Base-by-base conservation (phyloP, 148 eudicot genomes). In the Vaccinium darrowii region DNA sequence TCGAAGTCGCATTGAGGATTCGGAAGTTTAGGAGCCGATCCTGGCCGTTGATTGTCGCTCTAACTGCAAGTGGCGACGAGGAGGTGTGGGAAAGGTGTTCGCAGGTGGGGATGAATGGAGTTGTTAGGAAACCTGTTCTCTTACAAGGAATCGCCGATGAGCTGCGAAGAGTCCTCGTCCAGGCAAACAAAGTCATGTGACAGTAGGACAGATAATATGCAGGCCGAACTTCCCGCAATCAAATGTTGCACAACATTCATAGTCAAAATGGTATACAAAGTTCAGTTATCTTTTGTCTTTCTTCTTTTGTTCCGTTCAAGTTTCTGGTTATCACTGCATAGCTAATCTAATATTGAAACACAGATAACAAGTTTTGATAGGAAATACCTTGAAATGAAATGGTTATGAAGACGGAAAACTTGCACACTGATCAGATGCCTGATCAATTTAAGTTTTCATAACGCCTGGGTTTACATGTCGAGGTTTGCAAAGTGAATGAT, bases 41-140 rank as follows among this genome's bases (percentile, higher is more conserved):
- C 53, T 92, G 97, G 97, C 99, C 98, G 0, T 71, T 92, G 86
- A 91, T 95, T 21, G 80, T 95, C 18, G 98, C 92, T 25, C 80
- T 92, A 50, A 87, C 93, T 2, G 86, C 95, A 15, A 89, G 80
- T 50, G 91, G 86, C 16, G 93, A 90, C 19, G 90, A 88, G 13
- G 91, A 88, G 53, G 79, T 87, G 27, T 88, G 90, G 92, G 93
- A 89, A 16, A 88, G 76, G 80, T 87, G 91, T 81, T 82, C 84
- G 85, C 89, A 88, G 62, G 73, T 86, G 8, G 98, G 96, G 47
- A 91, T 95, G 67, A 92, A 88, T n/a, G 98, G 98, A 52, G 89
- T 92, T 33, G 84, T 95, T 56, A 88, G 90, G 50, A 95, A 91
- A 84, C 98, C 98, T 4, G 88, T 91, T 51, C 87, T 93, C 14